phyloP scores from a whole-genome alignment of 2,329 filamentous ascomycete genomes.

The Trichophyton equinum region DNA sequence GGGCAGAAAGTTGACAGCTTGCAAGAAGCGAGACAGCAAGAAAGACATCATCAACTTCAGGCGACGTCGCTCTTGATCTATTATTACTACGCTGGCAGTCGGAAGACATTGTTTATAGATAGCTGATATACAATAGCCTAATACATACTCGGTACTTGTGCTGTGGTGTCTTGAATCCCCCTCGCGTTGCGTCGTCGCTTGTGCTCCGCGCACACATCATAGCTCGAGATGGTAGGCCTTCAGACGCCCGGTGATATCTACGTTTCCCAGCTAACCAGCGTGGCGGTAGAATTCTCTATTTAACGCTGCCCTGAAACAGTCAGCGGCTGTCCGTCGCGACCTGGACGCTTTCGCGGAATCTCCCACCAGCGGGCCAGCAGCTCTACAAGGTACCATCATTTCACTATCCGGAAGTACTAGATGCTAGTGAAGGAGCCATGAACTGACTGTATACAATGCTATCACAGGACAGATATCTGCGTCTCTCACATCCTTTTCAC shows the following conservation, averaged over 20 bases:
- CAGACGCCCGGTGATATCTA: not conserved
- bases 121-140: too few relatives aligned
- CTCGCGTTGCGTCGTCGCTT: not conserved
- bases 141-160: not conserved
- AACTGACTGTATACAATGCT: not conserved
- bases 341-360: conserved; percentile 56
- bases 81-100: too few relatives aligned
- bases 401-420: not conserved
- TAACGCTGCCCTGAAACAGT: conserved; percentile 76
- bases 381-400: conserved; percentile 43
- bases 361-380: conserved; percentile 45
- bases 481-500: conserved; percentile 67
- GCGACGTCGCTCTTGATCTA: not conserved
- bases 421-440: not conserved
- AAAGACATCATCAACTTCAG: not conserved
- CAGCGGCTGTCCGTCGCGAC: conserved; percentile 63
- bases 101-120: too few relatives aligned
- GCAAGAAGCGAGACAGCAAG: not conserved
- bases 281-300: conserved; percentile 60
- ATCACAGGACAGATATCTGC: conserved; percentile 58
- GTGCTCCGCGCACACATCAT: not conserved
- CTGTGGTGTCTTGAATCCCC: not conserved
- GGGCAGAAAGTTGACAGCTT: conserved; percentile 2
- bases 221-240: not conserved
- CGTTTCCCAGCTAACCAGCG: not conserved